Conservation (phyloP, 2,329 filamentous ascomycete genomes). For the Clarireedia paspali region DNA sequence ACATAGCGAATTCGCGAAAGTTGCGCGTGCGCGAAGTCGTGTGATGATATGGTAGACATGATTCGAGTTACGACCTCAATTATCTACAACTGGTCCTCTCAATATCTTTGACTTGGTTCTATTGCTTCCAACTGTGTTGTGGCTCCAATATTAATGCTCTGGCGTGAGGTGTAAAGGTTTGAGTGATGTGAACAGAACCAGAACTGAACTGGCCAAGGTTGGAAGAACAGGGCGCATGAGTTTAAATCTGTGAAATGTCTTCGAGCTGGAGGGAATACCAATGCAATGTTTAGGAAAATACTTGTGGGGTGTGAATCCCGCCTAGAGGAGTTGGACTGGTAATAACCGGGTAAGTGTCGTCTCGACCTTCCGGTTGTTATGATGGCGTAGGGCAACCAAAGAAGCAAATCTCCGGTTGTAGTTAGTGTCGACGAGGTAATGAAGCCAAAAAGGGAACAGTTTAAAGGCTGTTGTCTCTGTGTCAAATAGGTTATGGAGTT, state of each 20-base stretch:
- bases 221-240: not conserved
- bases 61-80: conserved; percentile 9
- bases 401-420: not conserved
- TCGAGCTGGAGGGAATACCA: not conserved
- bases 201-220: not conserved
- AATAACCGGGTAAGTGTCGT: not conserved
- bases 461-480: not conserved
- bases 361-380: not conserved
- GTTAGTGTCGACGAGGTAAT: not conserved
- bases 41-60: conserved; percentile 14
- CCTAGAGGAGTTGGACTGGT: not conserved
- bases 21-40: conserved; percentile 23
- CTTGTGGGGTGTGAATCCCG: not conserved
- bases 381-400: not conserved
- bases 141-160: not conserved
- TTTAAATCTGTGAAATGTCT: not conserved
- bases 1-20: conserved; percentile 18
- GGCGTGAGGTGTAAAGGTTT: not conserved
- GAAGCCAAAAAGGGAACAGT: not conserved
- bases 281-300: not conserved
- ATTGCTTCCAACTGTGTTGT: not conserved
- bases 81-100: conserved; percentile 3
- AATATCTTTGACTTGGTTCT: not conserved
- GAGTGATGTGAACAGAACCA: conserved; percentile 3
- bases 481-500: not conserved